A percentile compares a stretch with the other conserved stretches of the same genome.
Conservation (phyloP, 257 asterid species). For the Forsythia viridissima region DNA sequence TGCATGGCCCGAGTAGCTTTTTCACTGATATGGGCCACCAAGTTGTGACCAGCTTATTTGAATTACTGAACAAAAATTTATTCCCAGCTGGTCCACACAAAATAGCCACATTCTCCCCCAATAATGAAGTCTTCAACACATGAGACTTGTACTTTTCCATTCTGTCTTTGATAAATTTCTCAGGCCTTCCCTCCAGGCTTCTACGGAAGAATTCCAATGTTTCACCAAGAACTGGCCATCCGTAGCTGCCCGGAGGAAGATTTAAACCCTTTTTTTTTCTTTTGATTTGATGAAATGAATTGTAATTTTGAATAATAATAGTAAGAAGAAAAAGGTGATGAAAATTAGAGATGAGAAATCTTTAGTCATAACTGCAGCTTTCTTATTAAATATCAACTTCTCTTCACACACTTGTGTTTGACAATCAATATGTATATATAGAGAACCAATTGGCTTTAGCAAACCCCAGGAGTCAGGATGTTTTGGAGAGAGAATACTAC, state of each 20-base stretch:
- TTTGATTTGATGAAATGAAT: background rate
- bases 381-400: too few relatives aligned
- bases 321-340: background rate
- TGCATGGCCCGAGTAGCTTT: constrained; percentile 47
- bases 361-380: background rate
- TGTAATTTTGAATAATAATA: background rate
- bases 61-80: constrained; percentile 66
- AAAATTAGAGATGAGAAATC: background rate
- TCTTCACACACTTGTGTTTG: too few relatives aligned
- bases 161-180: constrained; percentile 36
- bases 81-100: constrained; percentile 49
- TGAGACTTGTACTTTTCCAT: constrained; percentile 28
- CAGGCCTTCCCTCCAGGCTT: constrained; percentile 44
- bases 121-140: constrained; percentile 40
- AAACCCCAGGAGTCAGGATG: too few relatives aligned
- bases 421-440: too few relatives aligned
- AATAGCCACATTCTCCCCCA: constrained; percentile 43
- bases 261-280: constrained; percentile 18
- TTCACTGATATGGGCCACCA: constrained; percentile 74
- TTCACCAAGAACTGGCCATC: constrained; percentile 57
- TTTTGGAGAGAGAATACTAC: too few relatives aligned
- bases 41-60: constrained; percentile 53
- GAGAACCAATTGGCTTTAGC: too few relatives aligned
- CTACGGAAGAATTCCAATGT: constrained; percentile 42
- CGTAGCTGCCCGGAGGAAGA: constrained; percentile 61